phyloP scores from a whole-genome alignment of 495 filamentous ascomycete genomes.

The Penicillium paradoxum region DNA sequence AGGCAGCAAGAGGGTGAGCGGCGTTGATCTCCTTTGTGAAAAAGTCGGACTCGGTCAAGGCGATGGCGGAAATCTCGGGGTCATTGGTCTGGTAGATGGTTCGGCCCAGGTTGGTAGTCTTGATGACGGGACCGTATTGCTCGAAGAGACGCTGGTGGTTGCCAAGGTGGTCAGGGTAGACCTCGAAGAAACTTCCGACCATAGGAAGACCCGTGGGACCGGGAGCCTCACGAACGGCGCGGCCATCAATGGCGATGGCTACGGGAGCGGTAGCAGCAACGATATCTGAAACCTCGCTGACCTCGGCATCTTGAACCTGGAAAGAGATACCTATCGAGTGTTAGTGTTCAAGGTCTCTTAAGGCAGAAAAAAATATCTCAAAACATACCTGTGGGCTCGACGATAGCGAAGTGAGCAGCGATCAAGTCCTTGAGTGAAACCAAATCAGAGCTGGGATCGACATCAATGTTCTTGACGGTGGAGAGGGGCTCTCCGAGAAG shows the following conservation, averaged over 20 bases:
- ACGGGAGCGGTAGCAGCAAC: slow-evolving; percentile 24
- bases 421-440: slow-evolving; percentile 28
- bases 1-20: slow-evolving; percentile 43
- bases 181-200: slow-evolving; percentile 48
- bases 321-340: slow-evolving; percentile 33
- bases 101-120: slow-evolving; percentile 50
- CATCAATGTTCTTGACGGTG: slow-evolving; percentile 23
- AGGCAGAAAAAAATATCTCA: not conserved
- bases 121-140: slow-evolving; percentile 48
- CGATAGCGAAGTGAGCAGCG: slow-evolving; percentile 31
- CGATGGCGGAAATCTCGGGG: slow-evolving; percentile 34
- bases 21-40: slow-evolving; percentile 49
- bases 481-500: slow-evolving; percentile 32
- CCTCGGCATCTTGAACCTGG: slow-evolving; percentile 19
- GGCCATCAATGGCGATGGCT: slow-evolving; percentile 33
- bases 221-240: slow-evolving; percentile 35
- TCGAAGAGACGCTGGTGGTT: slow-evolving; percentile 53
- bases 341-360: not conserved
- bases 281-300: slow-evolving; percentile 26
- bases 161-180: slow-evolving; percentile 54
- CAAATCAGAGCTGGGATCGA: slow-evolving; percentile 16
- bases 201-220: slow-evolving; percentile 46
- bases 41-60: slow-evolving; percentile 42
- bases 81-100: slow-evolving; percentile 47
- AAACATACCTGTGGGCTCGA: slow-evolving; percentile 16